Evolutionary conservation across 2,329 filamentous ascomycete genomes (phyloP), one percentile per base, ranked within the genome.

Genomic region (Cladophialophora chaetospira): DNA sequence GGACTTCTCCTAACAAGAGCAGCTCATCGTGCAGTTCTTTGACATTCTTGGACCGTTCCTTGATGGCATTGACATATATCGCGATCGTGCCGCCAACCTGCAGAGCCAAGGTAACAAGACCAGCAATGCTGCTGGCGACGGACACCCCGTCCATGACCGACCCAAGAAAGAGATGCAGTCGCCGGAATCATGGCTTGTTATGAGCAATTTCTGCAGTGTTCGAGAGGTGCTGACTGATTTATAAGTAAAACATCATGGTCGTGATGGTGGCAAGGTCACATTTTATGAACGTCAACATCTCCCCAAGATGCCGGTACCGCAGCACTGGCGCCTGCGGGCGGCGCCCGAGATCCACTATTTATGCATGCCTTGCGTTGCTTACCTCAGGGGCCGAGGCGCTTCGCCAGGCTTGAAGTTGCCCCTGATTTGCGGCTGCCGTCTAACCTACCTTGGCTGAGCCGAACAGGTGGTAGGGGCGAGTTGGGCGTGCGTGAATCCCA

Each of bases 11-110:
- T 6, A 66, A 45, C 11, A 65, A 47, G 9, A 61, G 44, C 2
- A 66, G 48, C 43, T 65, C 62, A 46, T 65, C 46, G 36, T 61
- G 64, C n/a, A 66, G 33, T 31, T 65, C 61, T 26, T 47, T 42
- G 17, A 63, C 52, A 44, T 62, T 61, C 51, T 65, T 64, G 44
- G 52, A 48, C 10, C 59, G 58, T 13, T 65, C 64, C 36, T 61
- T 62, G 47, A 66, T 54, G 5, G 63, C 47, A 25, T 52, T 61
- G 46, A 60, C 48, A 54, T 64, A 66, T 10, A 46, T 50, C 31
- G 57, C 52, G 31, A 66, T 46, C 4, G 57, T 55, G 17, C 46
- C 48, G 23, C 54, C 57, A 25, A 63, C 55, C 42, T 64, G 57
- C 23, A 61, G 11, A 5, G 58, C 53, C 25, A 66, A 38, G 11